Evolutionary conservation across 2,329 filamentous ascomycete species (phyloP), one percentile per base, ranked within the genome.

Genomic region (Alternaria consortialis): DNA sequence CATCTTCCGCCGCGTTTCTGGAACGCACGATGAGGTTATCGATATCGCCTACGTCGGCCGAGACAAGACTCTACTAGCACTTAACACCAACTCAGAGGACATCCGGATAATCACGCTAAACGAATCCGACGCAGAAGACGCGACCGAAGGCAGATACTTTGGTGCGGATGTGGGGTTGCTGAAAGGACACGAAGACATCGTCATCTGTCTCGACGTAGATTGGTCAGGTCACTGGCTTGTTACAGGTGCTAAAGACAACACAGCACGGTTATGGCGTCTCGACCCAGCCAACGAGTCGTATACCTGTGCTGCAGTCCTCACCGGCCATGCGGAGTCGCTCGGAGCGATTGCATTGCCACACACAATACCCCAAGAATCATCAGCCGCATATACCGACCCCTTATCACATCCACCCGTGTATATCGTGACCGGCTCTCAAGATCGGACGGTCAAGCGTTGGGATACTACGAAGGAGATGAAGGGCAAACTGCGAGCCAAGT

Each of bases 171-270:
- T 97, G 39, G 92, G 90, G 2, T 83, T 95, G 25, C 84, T 99
- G 2, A 92, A 92, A 74, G 95, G 95, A 1, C 95, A 99, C 70
- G 90, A 94, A 51, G 95, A 99, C 69, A 97, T 99, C 53, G 91
- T 99, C 62, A 97, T 99, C 69, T 94, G 93, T 60, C 83, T 99
- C 40, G 94, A 97, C 75, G 89, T 93, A 3, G 95, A 99, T 80
- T 97, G 93, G 93, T 98, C 95, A 9, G 96, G 96, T 0, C 90
- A 95, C 77, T 99, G 95, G 95, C 87, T 99, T 39, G 94, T 91
- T 12, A 98, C 95, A 1, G 95, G 94, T 54, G 92, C 95, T 23
- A 99, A 99, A 80, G 95, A 99, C 77, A 99, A 98, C 74, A 95
- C 91, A 3, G 95, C 94, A 17, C 89, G 91, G 66, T 81, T 99